These are phyloP conservation scores for Fibroporia radiculosa DNA, from an alignment of 768 basidiomycete genomes.

Conservation along the genomic window DNA sequence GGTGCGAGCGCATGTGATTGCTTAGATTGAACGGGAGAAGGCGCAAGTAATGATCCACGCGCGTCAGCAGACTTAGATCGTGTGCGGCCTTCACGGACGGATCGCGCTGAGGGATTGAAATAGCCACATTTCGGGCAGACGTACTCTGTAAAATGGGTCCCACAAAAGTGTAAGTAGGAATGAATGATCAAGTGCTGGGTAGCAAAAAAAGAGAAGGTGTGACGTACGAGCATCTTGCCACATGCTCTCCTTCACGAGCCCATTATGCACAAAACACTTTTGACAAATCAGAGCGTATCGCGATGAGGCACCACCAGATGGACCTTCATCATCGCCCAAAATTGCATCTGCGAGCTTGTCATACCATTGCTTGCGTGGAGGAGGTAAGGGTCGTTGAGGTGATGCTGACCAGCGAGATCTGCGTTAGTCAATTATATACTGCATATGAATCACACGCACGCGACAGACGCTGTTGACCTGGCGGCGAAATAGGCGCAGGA, in stretches of 20 bases:
- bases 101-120: constrained; percentile 54
- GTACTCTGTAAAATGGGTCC: constrained; percentile 50
- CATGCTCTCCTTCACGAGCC: constrained; percentile 72
- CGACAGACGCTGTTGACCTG: constrained; percentile 29
- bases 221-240: constrained; percentile 79
- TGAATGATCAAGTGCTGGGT: neutral
- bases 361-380: constrained; percentile 71
- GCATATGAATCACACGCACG: constrained; percentile 20
- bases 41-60: neutral
- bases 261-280: constrained; percentile 83
- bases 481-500: constrained; percentile 16
- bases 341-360: constrained; percentile 85
- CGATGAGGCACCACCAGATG: constrained; percentile 30
- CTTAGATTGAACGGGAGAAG: neutral
- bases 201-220: neutral
- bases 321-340: constrained; percentile 69
- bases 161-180: constrained; percentile 1
- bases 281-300: constrained; percentile 85
- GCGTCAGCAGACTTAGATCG: constrained; percentile 10
- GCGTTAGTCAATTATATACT: neutral
- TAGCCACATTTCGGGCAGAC: constrained; percentile 79
- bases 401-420: constrained; percentile 25
- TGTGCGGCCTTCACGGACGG: constrained; percentile 13
- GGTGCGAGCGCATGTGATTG: neutral
- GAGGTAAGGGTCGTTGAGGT: constrained; percentile 34